phyloP scores from a whole-genome alignment of 2,329 filamentous ascomycete genomes.

The Clonostachys rhizophaga region DNA sequence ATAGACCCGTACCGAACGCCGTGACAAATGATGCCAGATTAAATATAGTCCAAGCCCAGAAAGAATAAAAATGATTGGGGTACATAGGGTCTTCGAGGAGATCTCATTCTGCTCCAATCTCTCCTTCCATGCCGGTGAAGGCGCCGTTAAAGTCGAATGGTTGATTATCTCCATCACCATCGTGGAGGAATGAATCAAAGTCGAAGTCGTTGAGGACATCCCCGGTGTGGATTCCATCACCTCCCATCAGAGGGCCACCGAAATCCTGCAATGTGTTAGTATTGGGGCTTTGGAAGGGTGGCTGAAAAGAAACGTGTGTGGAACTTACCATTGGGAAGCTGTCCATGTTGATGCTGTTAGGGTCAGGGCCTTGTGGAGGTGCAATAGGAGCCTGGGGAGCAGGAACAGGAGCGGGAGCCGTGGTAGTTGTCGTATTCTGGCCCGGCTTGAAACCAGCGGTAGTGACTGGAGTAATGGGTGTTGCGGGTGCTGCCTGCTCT shows the following conservation, averaged over 20 bases:
- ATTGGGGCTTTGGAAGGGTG: slow-evolving; percentile 2
- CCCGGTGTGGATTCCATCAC: slow-evolving; percentile 45
- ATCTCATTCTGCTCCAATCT: slow-evolving; percentile 52
- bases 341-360: slow-evolving; percentile 41
- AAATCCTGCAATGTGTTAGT: slow-evolving; percentile 6
- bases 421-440: slow-evolving; percentile 26
- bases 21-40: slow-evolving; percentile 32
- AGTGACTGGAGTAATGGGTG: slow-evolving; percentile 58
- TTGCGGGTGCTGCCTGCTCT: slow-evolving; percentile 56
- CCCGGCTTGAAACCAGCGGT: slow-evolving; percentile 42
- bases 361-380: slow-evolving; percentile 40
- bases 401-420: slow-evolving; percentile 28
- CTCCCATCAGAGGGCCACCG: slow-evolving; percentile 11
- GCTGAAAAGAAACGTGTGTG: too few species aligned
- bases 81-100: not conserved
- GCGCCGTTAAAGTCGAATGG: slow-evolving; percentile 50
- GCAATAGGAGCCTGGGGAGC: slow-evolving; percentile 15
- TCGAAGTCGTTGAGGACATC: slow-evolving; percentile 65
- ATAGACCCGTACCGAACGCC: slow-evolving; percentile 31
- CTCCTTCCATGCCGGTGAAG: slow-evolving; percentile 49
- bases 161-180: slow-evolving; percentile 39
- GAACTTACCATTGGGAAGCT: slow-evolving; percentile 37
- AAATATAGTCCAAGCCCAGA: slow-evolving; percentile 11
- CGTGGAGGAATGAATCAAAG: slow-evolving; percentile 63
- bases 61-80: not conserved